phyloP scores from a whole-genome alignment of 345 rosid species.

The Gossypium stocksii region DNA sequence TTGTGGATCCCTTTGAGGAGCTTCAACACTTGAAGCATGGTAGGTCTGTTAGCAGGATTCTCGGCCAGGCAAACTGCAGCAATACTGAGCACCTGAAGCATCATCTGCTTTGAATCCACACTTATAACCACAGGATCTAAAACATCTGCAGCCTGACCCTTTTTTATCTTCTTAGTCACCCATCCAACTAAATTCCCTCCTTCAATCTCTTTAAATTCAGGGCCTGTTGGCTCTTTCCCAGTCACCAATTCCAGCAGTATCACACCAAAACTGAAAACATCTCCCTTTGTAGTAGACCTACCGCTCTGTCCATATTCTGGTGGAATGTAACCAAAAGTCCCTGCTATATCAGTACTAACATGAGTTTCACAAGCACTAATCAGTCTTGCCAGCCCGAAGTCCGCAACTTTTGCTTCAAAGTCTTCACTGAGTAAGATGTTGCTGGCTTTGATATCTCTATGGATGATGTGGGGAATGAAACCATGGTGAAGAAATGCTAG shows the following conservation, averaged over 20 bases:
- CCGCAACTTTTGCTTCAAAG: slow-evolving; percentile 85
- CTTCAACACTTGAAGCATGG: slow-evolving; percentile 62
- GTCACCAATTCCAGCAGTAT: slow-evolving; percentile 80
- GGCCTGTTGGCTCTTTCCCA: slow-evolving; percentile 91
- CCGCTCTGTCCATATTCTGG: slow-evolving; percentile 94
- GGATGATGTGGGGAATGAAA: slow-evolving; percentile 85
- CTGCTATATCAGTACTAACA: slow-evolving; percentile 78
- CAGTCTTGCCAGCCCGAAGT: slow-evolving; percentile 82
- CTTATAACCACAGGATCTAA: slow-evolving; percentile 52
- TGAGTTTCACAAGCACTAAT: slow-evolving; percentile 94
- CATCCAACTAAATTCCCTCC: slow-evolving; percentile 90
- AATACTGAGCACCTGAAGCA: slow-evolving; percentile 65
- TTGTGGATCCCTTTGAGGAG: slow-evolving; percentile 44
- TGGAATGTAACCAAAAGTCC: slow-evolving; percentile 88
- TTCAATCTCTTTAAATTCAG: slow-evolving; percentile 85
- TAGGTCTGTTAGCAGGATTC: slow-evolving; percentile 67
- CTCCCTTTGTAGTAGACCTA: slow-evolving; percentile 71
- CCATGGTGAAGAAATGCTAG: slow-evolving; percentile 86
- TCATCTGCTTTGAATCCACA: slow-evolving; percentile 40
- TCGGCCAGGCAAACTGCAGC: slow-evolving; percentile 60
- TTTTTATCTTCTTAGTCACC: slow-evolving; percentile 70
- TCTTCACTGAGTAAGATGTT: slow-evolving; percentile 67
- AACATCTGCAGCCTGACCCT: slow-evolving; percentile 55
- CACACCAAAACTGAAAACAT: slow-evolving; percentile 91
- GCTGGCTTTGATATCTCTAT: slow-evolving; percentile 88